Evolutionary conservation across 2,329 filamentous ascomycete species (phyloP).

Genomic region (Stagonosporopsis tanaceti): DNA sequence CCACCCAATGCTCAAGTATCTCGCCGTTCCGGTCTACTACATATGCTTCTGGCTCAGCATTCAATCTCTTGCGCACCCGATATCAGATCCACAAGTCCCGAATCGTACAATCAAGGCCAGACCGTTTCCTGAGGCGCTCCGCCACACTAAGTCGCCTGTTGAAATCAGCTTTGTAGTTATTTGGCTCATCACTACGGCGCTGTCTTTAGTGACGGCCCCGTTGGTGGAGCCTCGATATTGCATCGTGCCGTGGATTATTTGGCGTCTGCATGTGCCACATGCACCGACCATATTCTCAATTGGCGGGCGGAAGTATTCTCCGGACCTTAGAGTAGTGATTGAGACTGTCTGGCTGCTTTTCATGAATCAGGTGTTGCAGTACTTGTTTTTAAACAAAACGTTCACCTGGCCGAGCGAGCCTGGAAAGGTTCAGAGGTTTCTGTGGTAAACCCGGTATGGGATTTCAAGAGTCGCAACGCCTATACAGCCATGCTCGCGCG

Average conservation of each 20-base stretch:
- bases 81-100: constrained; percentile 4
- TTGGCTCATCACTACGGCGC: constrained; percentile 73
- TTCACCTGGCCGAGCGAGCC: constrained; percentile 73
- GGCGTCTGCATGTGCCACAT: constrained; percentile 78
- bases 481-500: not conserved
- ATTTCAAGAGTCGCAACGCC: not conserved
- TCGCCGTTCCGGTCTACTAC: constrained; percentile 74
- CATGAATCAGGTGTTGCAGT: constrained; percentile 72
- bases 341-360: constrained; percentile 75
- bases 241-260: constrained; percentile 93
- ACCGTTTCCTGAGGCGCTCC: constrained; percentile 6
- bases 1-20: constrained; percentile 70
- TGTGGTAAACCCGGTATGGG: constrained; percentile 59
- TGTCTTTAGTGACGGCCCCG: constrained; percentile 86
- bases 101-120: constrained; percentile 4
- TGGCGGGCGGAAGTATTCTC: constrained; percentile 19
- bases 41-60: constrained; percentile 73
- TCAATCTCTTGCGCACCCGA: constrained; percentile 61
- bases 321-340: constrained; percentile 58
- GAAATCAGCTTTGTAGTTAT: constrained; percentile 61
- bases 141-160: constrained; percentile 13
- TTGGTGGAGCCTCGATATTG: constrained; percentile 96
- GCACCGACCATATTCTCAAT: constrained; percentile 36
- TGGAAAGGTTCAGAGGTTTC: constrained; percentile 74
- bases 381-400: constrained; percentile 72